Conservation (phyloP, 1,139 yeast species). For the Blastobotrys petasosporus region DNA sequence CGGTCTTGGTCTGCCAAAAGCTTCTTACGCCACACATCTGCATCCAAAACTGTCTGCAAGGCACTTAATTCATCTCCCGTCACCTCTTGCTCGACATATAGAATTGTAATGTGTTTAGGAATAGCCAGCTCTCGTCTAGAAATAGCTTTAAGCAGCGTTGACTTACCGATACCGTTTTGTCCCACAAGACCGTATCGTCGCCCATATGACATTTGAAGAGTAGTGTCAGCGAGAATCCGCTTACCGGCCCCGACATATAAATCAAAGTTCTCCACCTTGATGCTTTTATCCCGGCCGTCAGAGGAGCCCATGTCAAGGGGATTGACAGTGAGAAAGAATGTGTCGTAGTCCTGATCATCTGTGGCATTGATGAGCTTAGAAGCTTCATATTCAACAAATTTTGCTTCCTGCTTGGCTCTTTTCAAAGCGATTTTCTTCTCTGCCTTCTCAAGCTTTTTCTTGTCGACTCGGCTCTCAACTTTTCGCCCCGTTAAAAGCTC, state of each 20-base stretch:
- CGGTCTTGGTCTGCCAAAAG: constrained; percentile 68
- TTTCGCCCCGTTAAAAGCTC: constrained; percentile 82
- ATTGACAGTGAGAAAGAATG: constrained; percentile 88
- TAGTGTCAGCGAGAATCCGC: constrained; percentile 84
- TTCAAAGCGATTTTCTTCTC: constrained; percentile 95
- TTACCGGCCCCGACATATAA: constrained; percentile 93
- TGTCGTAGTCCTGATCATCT: constrained; percentile 72
- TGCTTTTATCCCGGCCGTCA: constrained; percentile 93
- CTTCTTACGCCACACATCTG: constrained; percentile 98
- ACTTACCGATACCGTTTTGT: constrained; percentile 99
- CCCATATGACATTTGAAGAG: constrained; percentile 82
- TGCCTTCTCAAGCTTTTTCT: constrained; percentile 93
- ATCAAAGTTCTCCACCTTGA: constrained; percentile 87
- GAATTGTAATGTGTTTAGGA: constrained; percentile 89
- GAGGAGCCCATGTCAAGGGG: constrained; percentile 83
- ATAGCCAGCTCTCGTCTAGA: constrained; percentile 89
- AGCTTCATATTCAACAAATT: constrained; percentile 69
- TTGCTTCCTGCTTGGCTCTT: constrained; percentile 71
- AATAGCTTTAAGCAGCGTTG: constrained; percentile 82
- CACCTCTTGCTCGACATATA: constrained; percentile 96
- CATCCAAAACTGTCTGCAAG: constrained; percentile 88
- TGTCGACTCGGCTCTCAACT: constrained; percentile 90
- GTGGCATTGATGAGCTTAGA: constrained; percentile 71
- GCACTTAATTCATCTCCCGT: constrained; percentile 90
- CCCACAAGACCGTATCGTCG: constrained; percentile 97